Percentiles rank a stretch among this genome's conserved stretches.
Evolutionary conservation across 2,329 filamentous ascomycete genomes (phyloP).

Genomic region (Ophiocordyceps camponoti-saundersi): DNA sequence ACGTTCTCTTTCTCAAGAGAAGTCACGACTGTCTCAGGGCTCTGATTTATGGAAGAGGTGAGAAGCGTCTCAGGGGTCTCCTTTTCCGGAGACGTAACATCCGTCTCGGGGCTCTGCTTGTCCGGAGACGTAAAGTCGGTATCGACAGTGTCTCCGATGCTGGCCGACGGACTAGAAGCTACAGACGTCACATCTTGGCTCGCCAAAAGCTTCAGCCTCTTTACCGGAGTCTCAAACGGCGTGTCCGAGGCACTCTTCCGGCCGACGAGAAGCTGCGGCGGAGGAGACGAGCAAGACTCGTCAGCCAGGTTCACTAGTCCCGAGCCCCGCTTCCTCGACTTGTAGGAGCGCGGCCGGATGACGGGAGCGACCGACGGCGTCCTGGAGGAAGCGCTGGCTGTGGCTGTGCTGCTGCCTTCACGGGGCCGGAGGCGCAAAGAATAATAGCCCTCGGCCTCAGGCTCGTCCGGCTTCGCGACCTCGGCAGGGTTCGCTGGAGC

Average conservation of each 20-base stretch:
- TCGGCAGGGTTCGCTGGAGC: slow-evolving; percentile 38
- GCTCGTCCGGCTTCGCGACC: slow-evolving; percentile 11
- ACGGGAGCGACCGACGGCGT: slow-evolving; percentile 40
- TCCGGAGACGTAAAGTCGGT: slow-evolving; percentile 29
- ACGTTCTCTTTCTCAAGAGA: background rate
- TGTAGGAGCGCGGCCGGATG: slow-evolving; percentile 32
- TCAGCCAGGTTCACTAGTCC: slow-evolving; percentile 13
- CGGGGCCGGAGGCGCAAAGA: slow-evolving; percentile 36
- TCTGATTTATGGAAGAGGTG: too few relatives aligned
- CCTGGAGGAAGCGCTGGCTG: slow-evolving; percentile 23
- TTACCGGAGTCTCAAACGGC: slow-evolving; percentile 37
- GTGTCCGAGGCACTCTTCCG: slow-evolving; percentile 30
- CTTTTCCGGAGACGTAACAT: slow-evolving; percentile 1
- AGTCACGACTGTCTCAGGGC: background rate
- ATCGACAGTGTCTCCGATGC: slow-evolving; percentile 12
- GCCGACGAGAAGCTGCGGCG: slow-evolving; percentile 11
- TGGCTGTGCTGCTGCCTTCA: slow-evolving; percentile 30
- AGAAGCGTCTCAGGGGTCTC: background rate
- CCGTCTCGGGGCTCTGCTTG: slow-evolving; percentile 24
- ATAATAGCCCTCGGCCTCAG: slow-evolving; percentile 27
- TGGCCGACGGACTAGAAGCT: background rate
- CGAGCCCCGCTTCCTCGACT: slow-evolving; percentile 16
- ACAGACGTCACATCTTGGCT: slow-evolving; percentile 1
- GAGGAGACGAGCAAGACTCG: slow-evolving; percentile 15
- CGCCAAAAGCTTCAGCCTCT: slow-evolving; percentile 22